A percentile compares a stretch with the other conserved stretches of the same genome.
phyloP scores from a whole-genome alignment of 2,329 filamentous ascomycete species.

The Pseudocercospora eumusae region DNA sequence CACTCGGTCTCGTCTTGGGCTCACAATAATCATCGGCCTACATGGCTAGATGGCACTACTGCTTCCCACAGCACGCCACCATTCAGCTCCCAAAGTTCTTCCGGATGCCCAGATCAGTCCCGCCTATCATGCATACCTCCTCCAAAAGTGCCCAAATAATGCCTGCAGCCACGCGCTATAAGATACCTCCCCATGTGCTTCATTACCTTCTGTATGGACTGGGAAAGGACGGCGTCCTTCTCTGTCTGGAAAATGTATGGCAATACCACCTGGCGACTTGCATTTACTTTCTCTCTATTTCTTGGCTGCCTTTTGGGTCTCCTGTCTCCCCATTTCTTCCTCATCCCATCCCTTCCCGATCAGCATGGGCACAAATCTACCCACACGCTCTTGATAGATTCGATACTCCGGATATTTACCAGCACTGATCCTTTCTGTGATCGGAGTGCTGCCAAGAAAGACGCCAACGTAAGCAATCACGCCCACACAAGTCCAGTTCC shows the following conservation, averaged over 20 bases:
- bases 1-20: background rate
- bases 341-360: conserved; percentile 39
- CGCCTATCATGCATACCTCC: conserved; percentile 4
- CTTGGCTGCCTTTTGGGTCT: conserved; percentile 20
- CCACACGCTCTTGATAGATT: conserved; percentile 78
- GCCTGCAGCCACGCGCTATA: background rate
- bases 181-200: conserved; percentile 3
- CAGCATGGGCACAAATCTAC: conserved; percentile 73
- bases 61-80: background rate
- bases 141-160: background rate
- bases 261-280: background rate
- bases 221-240: background rate
- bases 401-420: conserved; percentile 87
- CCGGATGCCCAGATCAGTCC: background rate
- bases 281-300: conserved; percentile 14
- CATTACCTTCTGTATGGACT: background rate
- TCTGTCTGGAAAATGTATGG: background rate
- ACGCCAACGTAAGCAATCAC: conserved; percentile 70
- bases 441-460: conserved; percentile 84
- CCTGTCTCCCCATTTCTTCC: conserved; percentile 30
- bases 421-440: conserved; percentile 80
- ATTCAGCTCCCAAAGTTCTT: conserved; percentile 8
- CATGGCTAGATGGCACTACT: background rate
- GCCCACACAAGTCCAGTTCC: conserved; percentile 78
- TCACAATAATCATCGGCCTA: background rate